Conservation (phyloP, 257 asterid species). For the Solanum chiquidenum region DNA sequence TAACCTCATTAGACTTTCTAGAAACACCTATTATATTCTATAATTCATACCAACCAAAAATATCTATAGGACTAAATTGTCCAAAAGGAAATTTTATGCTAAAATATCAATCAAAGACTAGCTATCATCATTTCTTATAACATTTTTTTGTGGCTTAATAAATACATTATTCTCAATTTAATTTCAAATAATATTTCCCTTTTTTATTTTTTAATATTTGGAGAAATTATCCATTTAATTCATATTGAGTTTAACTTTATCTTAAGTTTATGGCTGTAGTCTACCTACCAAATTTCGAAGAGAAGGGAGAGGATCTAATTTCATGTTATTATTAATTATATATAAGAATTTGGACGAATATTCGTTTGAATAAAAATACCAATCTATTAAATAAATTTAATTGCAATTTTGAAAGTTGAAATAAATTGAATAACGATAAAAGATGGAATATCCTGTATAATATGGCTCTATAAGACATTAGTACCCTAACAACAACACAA, state of each 20-base stretch:
- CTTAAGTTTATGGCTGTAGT: not conserved
- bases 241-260: not conserved
- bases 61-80: not conserved
- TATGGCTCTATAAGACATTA: not conserved
- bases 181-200: not conserved
- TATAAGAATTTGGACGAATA: not conserved
- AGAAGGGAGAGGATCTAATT: not conserved
- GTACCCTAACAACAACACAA: not conserved
- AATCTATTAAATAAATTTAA: not conserved
- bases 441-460: not conserved
- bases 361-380: not conserved
- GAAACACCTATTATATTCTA: not conserved
- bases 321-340: not conserved
- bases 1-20: not conserved
- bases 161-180: not conserved
- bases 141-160: not conserved
- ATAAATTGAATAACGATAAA: not conserved
- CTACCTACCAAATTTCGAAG: not conserved
- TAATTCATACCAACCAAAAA: not conserved
- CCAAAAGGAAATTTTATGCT: not conserved
- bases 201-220: not conserved
- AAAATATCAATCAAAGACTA: not conserved
- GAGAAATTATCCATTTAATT: not conserved
- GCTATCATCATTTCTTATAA: not conserved
- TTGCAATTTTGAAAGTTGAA: not conserved